These are phyloP conservation scores for Mucor velutinosus DNA, from an alignment of 371 early-diverging fungal genomes.

Conservation along the genomic window DNA sequence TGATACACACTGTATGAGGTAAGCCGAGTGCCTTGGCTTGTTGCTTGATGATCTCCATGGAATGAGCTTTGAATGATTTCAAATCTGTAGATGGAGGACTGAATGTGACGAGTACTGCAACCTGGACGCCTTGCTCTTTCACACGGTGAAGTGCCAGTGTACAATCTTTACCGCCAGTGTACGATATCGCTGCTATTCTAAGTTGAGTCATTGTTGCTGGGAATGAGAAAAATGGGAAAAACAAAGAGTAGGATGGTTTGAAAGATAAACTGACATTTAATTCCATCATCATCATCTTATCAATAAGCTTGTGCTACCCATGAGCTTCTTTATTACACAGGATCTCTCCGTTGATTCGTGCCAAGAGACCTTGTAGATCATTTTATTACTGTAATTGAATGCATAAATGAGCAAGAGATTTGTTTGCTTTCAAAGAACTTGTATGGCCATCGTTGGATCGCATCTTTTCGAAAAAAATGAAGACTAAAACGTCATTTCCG, in stretches of 20 bases:
- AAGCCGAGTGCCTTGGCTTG: slow-evolving; percentile 52
- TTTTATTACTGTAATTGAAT: neutral
- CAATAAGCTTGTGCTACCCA: neutral
- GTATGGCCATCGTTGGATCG: neutral
- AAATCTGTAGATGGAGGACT: slow-evolving; percentile 45
- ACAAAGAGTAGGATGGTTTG: neutral
- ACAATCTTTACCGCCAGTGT: slow-evolving; percentile 66
- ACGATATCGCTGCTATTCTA: slow-evolving; percentile 47
- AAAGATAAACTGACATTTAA: neutral
- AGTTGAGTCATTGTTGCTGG: neutral
- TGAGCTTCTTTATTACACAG: neutral
- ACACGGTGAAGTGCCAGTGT: slow-evolving; percentile 52
- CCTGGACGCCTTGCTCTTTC: slow-evolving; percentile 33
- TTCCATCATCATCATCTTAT: neutral
- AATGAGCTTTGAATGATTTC: slow-evolving; percentile 54
- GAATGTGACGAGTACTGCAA: slow-evolving; percentile 55
- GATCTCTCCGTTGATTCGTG: neutral
- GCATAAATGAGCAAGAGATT: neutral
- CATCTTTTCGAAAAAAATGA: neutral
- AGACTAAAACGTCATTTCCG: neutral
- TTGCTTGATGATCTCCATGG: slow-evolving; percentile 38
- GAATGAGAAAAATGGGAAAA: neutral
- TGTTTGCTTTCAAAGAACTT: neutral
- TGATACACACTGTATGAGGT: slow-evolving; percentile 37
- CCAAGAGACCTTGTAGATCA: neutral